Base-by-base conservation (phyloP, 371 early-diverging fungal species). In the Entomophthora muscae region DNA sequence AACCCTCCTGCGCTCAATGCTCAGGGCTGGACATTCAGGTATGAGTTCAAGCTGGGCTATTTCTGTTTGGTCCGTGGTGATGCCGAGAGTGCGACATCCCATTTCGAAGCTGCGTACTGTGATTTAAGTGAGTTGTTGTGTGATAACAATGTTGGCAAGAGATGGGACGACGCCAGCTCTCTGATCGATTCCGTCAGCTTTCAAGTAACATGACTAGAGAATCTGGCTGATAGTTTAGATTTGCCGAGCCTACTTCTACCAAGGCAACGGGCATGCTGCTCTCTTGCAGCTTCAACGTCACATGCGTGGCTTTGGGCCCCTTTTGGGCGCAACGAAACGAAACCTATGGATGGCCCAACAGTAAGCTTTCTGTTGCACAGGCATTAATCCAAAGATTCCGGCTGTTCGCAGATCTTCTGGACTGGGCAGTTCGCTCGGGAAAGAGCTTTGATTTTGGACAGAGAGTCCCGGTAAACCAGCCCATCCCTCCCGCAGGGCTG, bases 1-100 rank as follows among this genome's bases (percentile, higher is more conserved):
- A 75, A 76, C 29, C 75, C 76, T 0, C 42, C 42, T 10, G 42
- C 42, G 10, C 71, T 83, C 17, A 72, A 78, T 32, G 63, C 75
- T 3, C 73, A 73, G 51, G 92, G 89, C 1, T 91, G 92, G 92
- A 73, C 78, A 65, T 61, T 84, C 3, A 78, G 92, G n/a, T 90
- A 90, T 64, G 91, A 92, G 56, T 82, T 76, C 59, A 92, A 92
- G 70, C 69, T 81, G 64, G 90, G 74, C 2, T 78, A 81, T 29
- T 86, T 89, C 66, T 79, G 83, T 10, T 89, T 89, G 65, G 82
- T 83, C 51, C 76, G 83, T 13, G 88, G 88, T 64, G 91, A 92
- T 29, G 77, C 86, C 22, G 88, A 88, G 26, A 74, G 74, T 3
- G 85, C 89, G 0, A 70, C 84, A 13, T 30, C 52, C 7, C 77